Evolutionary conservation across 306 rosid genomes (phyloP), one percentile per base, ranked within the genome.

Genomic region (Lupinus albus): DNA sequence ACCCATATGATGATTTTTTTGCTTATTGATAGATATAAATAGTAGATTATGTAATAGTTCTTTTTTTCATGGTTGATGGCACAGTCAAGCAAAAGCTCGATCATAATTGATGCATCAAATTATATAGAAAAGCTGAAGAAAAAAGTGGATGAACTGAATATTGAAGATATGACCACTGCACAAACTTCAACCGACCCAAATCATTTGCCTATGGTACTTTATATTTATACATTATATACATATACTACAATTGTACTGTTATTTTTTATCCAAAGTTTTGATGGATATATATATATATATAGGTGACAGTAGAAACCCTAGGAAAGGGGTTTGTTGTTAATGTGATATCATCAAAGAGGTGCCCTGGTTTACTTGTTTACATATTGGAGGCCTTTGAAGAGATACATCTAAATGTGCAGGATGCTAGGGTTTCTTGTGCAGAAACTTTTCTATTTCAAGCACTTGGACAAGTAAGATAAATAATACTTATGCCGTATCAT

Each of bases 381-480:
- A 64, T 89, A 42, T 68, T 89, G 79, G 92, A 84, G 76, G 83
- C 80, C 68, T 83, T 89, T 20, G 96, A 84, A 76, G 92, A 80
- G 41, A 66, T 89, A 78, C 87, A 88, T 42, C 86, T 89, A 6
- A 79, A 47, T 70, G 91, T 89, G 42, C 60, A 77, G 51, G 91
- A 89, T 78, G 96, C 96, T 84, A 84, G 93, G 96, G 91, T 89
- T 84, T 86, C 96, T 46, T 89, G 91, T 69, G 68, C 85, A 0
- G 82, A 86, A 54, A 84, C 62, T 75, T 86, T 86, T 67, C 85
- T 65, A 18, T 79, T 89, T 66, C 91, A 83, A 75, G 96, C 96
- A 13, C 68, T 84, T 76, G 91, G 84, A 75, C 87, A 86, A 70
- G 96, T 89, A 84, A 82, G 89, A 18, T n/a, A 47, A 6, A 3